Conservation (phyloP, 495 filamentous ascomycete species). For the Tuber indicum region DNA sequence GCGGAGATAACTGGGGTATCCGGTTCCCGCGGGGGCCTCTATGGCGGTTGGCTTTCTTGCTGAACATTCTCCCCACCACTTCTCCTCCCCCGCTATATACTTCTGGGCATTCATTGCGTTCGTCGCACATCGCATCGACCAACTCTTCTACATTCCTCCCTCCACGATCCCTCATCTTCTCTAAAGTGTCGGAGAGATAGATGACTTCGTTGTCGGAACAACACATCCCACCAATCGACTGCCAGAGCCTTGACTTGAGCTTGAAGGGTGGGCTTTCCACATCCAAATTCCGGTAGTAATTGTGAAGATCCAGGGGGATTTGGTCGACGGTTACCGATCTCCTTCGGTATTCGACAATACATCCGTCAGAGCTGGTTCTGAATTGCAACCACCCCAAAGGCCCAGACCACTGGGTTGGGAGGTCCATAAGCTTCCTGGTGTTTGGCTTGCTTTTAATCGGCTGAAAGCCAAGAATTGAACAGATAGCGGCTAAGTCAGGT, state of each 20-base stretch:
- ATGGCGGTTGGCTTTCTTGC: conserved; percentile 9
- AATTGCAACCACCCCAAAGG: conserved; percentile 38
- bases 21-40: conserved; percentile 5
- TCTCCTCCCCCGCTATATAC: conserved; percentile 5
- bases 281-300: conserved; percentile 5
- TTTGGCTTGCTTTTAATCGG: conserved; percentile 11
- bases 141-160: background rate
- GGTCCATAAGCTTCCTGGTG: conserved; percentile 19
- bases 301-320: background rate
- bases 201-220: conserved; percentile 10
- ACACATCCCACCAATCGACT: conserved; percentile 20
- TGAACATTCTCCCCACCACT: conserved; percentile 8
- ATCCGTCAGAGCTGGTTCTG: conserved; percentile 31
- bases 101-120: background rate
- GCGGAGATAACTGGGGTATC: conserved; percentile 3
- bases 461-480: conserved; percentile 37
- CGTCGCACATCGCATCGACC: conserved; percentile 6
- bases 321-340: conserved; percentile 10
- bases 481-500: conserved; percentile 29
- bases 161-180: background rate
- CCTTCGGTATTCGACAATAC: conserved; percentile 31
- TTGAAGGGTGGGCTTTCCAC: background rate
- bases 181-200: conserved; percentile 15
- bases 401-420: conserved; percentile 34
- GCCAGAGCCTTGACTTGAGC: conserved; percentile 24